Base-by-base conservation (phyloP, 1,139 yeast genomes). In the Kazachstania sp. region DNA sequence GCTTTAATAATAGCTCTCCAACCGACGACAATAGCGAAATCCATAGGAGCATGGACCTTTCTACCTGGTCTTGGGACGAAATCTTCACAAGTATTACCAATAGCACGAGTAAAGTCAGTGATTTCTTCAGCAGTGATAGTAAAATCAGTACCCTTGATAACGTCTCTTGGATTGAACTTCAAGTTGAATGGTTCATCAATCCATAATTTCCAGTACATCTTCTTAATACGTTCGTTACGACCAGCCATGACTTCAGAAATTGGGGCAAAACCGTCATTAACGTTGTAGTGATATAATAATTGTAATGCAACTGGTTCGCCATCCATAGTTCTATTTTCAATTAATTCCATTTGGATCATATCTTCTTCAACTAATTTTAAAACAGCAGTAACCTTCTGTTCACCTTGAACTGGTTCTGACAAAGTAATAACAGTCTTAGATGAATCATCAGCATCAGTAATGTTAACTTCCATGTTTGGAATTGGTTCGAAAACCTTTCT, bases 1-100 rank as follows among this genome's bases (percentile, higher is more conserved):
- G 97, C 92, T 73, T 85, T 87, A 73, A 92, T 90, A 64, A 94
- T 90, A 45, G 97, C 95, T 72, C 84, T 85, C 99, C 99, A 92
- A 44, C 98, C 98, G 61, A 90, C 79, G 51, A 94, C 97, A 69
- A 92, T 92, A 46, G 98, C 97, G 65, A 90, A 94, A 74, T 92
- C 99, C 97, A 92, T 92, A 63, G 99, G 99, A 46, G 98, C 98
- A 60, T 81, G 76, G 51, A 88, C 81, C 45, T 75, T 77, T 70
- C 86, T 84, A 57, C 95, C 95, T 46, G 86, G 79, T 73, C 95
- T 82, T 53, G 83, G 77, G 54, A 90, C 96, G 60, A 88, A 92
- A 49, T 95, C 96, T 71, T 90, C 97, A 69, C 96, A 88, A 58
- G 85, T 85, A 78, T 92, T 92, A 61, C 97, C 97, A 67, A 92